phyloP scores from a whole-genome alignment of 2,329 filamentous ascomycete species.

The Pseudohalonectria lignicola region DNA sequence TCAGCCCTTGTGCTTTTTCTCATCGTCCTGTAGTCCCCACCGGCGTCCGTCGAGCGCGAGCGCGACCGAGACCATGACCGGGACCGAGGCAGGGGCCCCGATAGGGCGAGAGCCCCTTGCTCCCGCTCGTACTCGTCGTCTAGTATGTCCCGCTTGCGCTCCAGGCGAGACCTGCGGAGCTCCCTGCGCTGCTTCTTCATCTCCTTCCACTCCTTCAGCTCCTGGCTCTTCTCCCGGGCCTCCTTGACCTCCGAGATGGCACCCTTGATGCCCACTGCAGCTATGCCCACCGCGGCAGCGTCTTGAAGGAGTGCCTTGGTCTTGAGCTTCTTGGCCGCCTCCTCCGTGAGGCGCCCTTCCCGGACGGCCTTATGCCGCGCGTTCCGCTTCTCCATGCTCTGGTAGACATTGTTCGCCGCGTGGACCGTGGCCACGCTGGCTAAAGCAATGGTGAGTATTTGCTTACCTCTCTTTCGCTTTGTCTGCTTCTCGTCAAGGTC shows the following conservation, averaged over 20 bases:
- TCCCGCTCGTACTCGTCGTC: neutral
- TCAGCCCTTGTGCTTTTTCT: conserved; percentile 28
- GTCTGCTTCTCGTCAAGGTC: conserved; percentile 42
- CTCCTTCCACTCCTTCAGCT: conserved; percentile 35
- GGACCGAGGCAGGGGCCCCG: too few relatives aligned
- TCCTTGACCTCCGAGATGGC: conserved; percentile 46
- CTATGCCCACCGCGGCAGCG: conserved; percentile 46
- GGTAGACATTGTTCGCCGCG: conserved; percentile 46
- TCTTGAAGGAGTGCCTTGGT: conserved; percentile 45
- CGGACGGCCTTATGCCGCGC: conserved; percentile 40
- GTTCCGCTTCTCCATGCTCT: conserved; percentile 46
- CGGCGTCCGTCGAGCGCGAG: conserved; percentile 2
- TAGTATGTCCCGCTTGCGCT: conserved; percentile 14
- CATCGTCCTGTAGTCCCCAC: conserved; percentile 13
- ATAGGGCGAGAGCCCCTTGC: too few relatives aligned
- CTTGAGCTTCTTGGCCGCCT: conserved; percentile 45
- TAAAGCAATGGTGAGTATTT: conserved; percentile 43
- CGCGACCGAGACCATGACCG: too few relatives aligned
- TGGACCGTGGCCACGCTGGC: conserved; percentile 50
- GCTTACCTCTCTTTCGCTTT: conserved; percentile 52
- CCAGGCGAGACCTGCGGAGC: conserved; percentile 21
- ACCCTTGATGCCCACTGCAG: conserved; percentile 45
- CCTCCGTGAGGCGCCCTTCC: conserved; percentile 37
- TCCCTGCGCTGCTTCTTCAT: conserved; percentile 39
- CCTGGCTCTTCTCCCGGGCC: conserved; percentile 35